Evolutionary conservation across 169 alveolate genomes (phyloP), one percentile per base, ranked within the genome.

Genomic region (Babesia caballi): DNA sequence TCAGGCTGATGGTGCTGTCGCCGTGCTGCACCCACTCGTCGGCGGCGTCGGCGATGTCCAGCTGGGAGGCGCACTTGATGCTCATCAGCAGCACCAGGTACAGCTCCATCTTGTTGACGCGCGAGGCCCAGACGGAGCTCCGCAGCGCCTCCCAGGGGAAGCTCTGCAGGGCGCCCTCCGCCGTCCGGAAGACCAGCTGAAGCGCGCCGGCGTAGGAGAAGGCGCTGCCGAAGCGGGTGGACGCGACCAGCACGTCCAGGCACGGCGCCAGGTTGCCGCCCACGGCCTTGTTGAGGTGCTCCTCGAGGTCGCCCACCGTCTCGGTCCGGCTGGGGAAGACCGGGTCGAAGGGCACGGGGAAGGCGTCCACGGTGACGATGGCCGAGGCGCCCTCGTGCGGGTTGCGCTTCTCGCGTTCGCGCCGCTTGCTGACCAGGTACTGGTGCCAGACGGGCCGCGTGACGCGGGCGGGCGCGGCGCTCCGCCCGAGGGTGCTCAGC

Each of bases 301-400:
- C 12, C 1, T 44, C 61, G 40, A 73, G 50, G 17, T 38, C 73
- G 23, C 8, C 52, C 49, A 15, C n/a, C 17, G 50, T 52, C 35
- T 14, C 54, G 2, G 71, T 35, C 8, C 54, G 30, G 19, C 25
- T 23, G 2, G 58, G 58, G 32, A 75, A 61, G 27, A 75, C 61
- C 7, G 85, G 80, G 30, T 75, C 77, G 44, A 38, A 63, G 4
- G 85, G 85, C 2, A 70, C 63, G 9, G 78, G 80, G 14, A 60
- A 21, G 1, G 65, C 30, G 3, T 6, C 21, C 0, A 38, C 14
- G 15, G 30, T 28, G 9, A 25, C 15, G 6, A 28, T 15, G 11
- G 9, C n/a, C 4, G 25, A 1, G 11, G 4, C 8, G 40, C 58
- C 25, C 12, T 41, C 65, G 30, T 28, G 21, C 3, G 57, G n/a